Evolutionary conservation across 2,329 filamentous ascomycete species (phyloP).

Genomic region (Arthrobotrys megalospora): DNA sequence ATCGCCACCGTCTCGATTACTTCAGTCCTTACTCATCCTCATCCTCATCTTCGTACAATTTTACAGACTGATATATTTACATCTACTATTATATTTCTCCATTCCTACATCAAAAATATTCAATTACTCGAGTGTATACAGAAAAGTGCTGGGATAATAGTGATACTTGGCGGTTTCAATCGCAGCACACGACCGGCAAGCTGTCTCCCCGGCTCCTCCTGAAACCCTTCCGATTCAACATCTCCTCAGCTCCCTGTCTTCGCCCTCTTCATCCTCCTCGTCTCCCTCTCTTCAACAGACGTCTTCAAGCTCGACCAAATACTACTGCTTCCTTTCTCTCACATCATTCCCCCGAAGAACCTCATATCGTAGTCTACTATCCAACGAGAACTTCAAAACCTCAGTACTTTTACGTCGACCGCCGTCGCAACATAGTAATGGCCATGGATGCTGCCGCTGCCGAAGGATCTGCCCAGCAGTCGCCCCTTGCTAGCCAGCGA

Average conservation of each 20-base stretch:
- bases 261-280: not conserved
- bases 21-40: not conserved
- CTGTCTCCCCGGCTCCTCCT: constrained; percentile 34
- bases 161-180: not conserved
- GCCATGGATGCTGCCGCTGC: constrained; percentile 43
- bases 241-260: not conserved
- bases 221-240: constrained; percentile 41
- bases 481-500: constrained; percentile 66
- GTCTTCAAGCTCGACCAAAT: not conserved
- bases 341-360: not conserved
- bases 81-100: not conserved
- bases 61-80: not conserved
- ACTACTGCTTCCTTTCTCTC: not conserved
- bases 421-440: constrained; percentile 41
- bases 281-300: constrained; percentile 11
- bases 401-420: constrained; percentile 53
- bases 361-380: constrained; percentile 34
- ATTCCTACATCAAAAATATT: not conserved
- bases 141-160: not conserved
- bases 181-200: constrained; percentile 11
- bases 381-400: constrained; percentile 18
- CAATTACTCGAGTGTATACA: not conserved
- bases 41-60: not conserved
- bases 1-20: not conserved
- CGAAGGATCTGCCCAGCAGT: constrained; percentile 29